Evolutionary conservation across 371 early-diverging fungal genomes (phyloP).

Genomic region (Lichtheimia ornata): DNA sequence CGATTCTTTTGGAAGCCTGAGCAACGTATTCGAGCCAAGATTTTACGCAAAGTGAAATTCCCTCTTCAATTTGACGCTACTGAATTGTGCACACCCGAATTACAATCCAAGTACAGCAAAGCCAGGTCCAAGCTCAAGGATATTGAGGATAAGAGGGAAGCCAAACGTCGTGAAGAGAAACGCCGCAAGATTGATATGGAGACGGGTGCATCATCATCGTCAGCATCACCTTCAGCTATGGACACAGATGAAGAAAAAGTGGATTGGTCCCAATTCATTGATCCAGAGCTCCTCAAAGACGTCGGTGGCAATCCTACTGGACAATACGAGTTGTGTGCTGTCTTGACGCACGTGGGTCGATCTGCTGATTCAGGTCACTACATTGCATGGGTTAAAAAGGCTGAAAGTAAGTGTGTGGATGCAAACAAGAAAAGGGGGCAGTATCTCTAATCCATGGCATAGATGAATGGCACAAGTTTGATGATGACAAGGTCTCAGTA

Average conservation of each 20-base stretch:
- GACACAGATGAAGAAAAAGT: constrained; percentile 36
- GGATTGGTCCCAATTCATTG: constrained; percentile 56
- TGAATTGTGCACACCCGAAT: constrained; percentile 83
- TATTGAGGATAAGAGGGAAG: constrained; percentile 68
- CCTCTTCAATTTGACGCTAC: constrained; percentile 89
- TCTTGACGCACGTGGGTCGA: constrained; percentile 87
- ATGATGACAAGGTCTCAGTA: constrained; percentile 92
- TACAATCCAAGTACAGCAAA: constrained; percentile 77
- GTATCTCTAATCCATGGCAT: background rate
- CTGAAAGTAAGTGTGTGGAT: constrained; percentile 30
- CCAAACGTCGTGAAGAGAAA: constrained; percentile 72
- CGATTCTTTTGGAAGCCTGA: constrained; percentile 95
- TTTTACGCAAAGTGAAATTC: constrained; percentile 87
- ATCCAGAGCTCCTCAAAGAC: constrained; percentile 76
- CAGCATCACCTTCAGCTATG: constrained; percentile 32
- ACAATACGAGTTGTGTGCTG: constrained; percentile 79
- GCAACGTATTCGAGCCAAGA: constrained; percentile 90
- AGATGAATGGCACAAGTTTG: constrained; percentile 91
- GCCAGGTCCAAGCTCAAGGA: constrained; percentile 75
- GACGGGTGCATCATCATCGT: constrained; percentile 16
- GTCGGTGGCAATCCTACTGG: constrained; percentile 81
- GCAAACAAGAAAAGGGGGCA: background rate
- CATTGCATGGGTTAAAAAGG: constrained; percentile 87
- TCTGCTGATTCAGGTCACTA: constrained; percentile 90
- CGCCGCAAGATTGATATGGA: constrained; percentile 58